These are phyloP conservation scores for Lactarius hatsudake DNA, from an alignment of 768 basidiomycete species.

Conservation along the genomic window DNA sequence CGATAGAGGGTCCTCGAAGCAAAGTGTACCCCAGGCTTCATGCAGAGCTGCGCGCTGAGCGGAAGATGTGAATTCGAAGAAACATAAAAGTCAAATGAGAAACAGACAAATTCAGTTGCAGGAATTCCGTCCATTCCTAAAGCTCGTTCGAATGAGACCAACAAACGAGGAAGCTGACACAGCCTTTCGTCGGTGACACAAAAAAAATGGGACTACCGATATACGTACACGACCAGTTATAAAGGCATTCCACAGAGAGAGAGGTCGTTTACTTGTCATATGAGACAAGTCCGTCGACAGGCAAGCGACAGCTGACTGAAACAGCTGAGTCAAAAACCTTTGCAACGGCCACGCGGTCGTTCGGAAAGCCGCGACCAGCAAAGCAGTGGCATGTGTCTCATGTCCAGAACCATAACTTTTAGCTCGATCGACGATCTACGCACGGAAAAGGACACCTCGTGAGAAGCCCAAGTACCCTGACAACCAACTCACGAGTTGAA, in stretches of 20 bases:
- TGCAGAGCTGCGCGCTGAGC: slow-evolving; percentile 21
- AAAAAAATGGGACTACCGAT: slow-evolving; percentile 3
- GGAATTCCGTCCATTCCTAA: slow-evolving; percentile 50
- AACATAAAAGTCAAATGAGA: not conserved
- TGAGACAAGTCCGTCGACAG: slow-evolving; percentile 49
- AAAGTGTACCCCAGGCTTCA: slow-evolving; percentile 24
- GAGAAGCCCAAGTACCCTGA: not conserved
- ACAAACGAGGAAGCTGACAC: slow-evolving; percentile 56
- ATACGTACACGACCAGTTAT: slow-evolving; percentile 63
- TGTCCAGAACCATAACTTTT: slow-evolving; percentile 24
- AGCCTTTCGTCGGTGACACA: slow-evolving; percentile 12
- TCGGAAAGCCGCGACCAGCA: slow-evolving; percentile 55
- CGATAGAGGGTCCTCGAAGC: slow-evolving; percentile 17
- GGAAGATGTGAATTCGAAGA: slow-evolving; percentile 4
- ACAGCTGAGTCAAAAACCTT: slow-evolving; percentile 65
- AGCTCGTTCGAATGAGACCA: slow-evolving; percentile 53
- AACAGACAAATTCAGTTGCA: slow-evolving; percentile 58
- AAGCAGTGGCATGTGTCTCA: slow-evolving; percentile 44
- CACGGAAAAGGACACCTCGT: not conserved
- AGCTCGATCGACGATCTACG: slow-evolving; percentile 23
- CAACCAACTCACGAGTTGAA: slow-evolving; percentile 23
- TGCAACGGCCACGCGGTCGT: slow-evolving; percentile 63
- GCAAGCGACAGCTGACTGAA: slow-evolving; percentile 61
- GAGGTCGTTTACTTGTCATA: slow-evolving; percentile 33
- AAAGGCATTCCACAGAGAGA: slow-evolving; percentile 65